Evolutionary conservation across 2,329 filamentous ascomycete genomes (phyloP).

Genomic region (Lizonia empirigonia): DNA sequence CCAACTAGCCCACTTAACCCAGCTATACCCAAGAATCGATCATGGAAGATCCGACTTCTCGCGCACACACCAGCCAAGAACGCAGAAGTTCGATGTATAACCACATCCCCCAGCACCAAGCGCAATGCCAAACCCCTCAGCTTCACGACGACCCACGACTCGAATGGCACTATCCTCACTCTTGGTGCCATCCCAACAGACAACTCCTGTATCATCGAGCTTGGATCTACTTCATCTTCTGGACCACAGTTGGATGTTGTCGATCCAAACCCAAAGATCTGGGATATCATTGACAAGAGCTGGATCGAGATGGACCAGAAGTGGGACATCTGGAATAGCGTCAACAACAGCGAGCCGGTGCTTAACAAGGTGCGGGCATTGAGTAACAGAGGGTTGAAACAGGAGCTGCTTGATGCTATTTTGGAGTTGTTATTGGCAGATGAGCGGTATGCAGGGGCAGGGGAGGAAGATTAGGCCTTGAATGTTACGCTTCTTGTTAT

Average conservation of each 20-base stretch:
- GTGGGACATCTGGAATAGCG: constrained; percentile 40
- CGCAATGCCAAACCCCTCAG: constrained; percentile 30
- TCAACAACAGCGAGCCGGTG: constrained; percentile 36
- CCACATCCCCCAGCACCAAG: constrained; percentile 30
- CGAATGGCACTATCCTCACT: constrained; percentile 37
- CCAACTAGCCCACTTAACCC: constrained; percentile 35
- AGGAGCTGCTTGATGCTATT: constrained; percentile 41
- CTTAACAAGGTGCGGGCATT: constrained; percentile 38
- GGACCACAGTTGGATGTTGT: constrained; percentile 43
- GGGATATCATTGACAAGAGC: constrained; percentile 37
- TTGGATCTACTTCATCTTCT: constrained; percentile 17
- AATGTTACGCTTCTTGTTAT: neutral
- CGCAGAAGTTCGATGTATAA: constrained; percentile 34
- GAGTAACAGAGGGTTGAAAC: constrained; percentile 33
- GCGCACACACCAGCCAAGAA: constrained; percentile 28
- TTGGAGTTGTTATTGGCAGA: constrained; percentile 46
- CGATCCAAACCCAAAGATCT: constrained; percentile 38
- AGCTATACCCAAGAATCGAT: constrained; percentile 35
- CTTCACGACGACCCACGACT: constrained; percentile 20
- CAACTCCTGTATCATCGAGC: constrained; percentile 37
- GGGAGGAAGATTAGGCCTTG: neutral
- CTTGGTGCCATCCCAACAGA: constrained; percentile 29
- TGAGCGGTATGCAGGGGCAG: constrained; percentile 33
- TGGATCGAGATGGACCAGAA: constrained; percentile 42
- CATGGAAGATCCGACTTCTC: constrained; percentile 43